Conservation (phyloP, 2,329 filamentous ascomycete species). For the Pleomassaria siparia region DNA sequence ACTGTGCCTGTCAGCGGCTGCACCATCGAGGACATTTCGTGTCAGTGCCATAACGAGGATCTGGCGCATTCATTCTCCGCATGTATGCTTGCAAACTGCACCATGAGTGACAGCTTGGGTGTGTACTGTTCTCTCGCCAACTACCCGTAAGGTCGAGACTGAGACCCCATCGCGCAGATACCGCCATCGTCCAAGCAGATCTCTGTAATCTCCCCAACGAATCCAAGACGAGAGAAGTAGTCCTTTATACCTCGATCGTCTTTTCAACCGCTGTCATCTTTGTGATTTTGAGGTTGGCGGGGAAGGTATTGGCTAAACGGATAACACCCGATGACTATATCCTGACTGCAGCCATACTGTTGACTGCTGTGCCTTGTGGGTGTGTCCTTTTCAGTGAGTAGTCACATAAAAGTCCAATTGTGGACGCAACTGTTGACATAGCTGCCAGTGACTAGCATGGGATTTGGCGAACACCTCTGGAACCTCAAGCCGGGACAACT, state of each 20-base stretch:
- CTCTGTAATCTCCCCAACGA: conserved; percentile 22
- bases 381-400: conserved; percentile 21
- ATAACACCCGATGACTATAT: conserved; percentile 23
- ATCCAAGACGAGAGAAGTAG: conserved; percentile 12
- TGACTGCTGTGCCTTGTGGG: conserved; percentile 21
- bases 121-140: not conserved
- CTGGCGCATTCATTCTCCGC: conserved; percentile 8
- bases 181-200: conserved; percentile 22
- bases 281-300: conserved; percentile 1
- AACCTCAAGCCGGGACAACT: conserved; percentile 14
- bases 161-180: conserved; percentile 6
- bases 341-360: conserved; percentile 16
- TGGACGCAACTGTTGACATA: conserved; percentile 5
- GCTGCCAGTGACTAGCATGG: conserved; percentile 18
- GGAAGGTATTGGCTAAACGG: conserved; percentile 14
- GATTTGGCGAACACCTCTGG: conserved; percentile 29
- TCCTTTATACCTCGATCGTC: conserved; percentile 14
- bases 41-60: conserved; percentile 15
- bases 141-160: not conserved
- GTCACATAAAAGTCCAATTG: not conserved
- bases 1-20: conserved; percentile 16
- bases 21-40: conserved; percentile 16
- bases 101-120: conserved; percentile 23
- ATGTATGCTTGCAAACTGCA: conserved; percentile 26
- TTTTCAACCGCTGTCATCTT: conserved; percentile 14